Evolutionary conservation across 352 stramenopile species (phyloP).

Genomic region (Phytophthora ohioensis): DNA sequence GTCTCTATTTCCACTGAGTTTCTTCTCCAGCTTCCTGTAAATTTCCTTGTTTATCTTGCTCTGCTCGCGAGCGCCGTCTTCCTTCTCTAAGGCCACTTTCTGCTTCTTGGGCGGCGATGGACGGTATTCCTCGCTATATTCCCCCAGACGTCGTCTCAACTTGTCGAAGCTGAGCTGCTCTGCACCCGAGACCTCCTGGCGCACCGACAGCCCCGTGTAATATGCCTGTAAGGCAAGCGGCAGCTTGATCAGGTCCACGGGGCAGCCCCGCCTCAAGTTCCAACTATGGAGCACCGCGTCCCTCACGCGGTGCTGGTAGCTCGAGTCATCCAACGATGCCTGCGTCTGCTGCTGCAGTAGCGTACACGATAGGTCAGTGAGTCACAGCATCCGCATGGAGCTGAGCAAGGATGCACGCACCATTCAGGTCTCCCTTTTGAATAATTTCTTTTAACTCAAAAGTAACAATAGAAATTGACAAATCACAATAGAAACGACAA

Average conservation of each 20-base stretch:
- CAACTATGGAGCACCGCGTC: conserved; percentile 65
- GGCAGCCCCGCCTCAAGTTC: conserved; percentile 50
- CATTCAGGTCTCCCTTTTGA: conserved; percentile 31
- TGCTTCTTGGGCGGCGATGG: conserved; percentile 39
- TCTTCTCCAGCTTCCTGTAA: conserved; percentile 41
- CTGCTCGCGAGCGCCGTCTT: conserved; percentile 47
- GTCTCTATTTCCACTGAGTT: conserved; percentile 35
- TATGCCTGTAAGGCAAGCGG: conserved; percentile 3
- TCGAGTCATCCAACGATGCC: conserved; percentile 50
- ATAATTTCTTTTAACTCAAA: conserved; percentile 8
- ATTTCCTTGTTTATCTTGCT: conserved; percentile 50
- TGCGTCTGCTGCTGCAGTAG: conserved; percentile 52
- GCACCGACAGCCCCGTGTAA: conserved; percentile 28
- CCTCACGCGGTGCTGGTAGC: conserved; percentile 55
- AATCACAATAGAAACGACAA: conserved; percentile 1
- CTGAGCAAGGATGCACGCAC: conserved; percentile 22
- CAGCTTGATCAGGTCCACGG: conserved; percentile 49
- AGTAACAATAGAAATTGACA: conserved; percentile 1
- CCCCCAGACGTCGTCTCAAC: conserved; percentile 51
- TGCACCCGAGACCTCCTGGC: conserved; percentile 25
- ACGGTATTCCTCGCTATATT: conserved; percentile 63
- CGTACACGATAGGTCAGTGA: conserved; percentile 9
- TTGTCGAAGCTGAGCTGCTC: conserved; percentile 46
- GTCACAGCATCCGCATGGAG: neutral
- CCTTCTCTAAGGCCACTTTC: conserved; percentile 38